Percentiles rank a stretch among this genome's conserved stretches.
Evolutionary conservation across 106 monocot species (phyloP).

Genomic region (Triglochin maritima): DNA sequence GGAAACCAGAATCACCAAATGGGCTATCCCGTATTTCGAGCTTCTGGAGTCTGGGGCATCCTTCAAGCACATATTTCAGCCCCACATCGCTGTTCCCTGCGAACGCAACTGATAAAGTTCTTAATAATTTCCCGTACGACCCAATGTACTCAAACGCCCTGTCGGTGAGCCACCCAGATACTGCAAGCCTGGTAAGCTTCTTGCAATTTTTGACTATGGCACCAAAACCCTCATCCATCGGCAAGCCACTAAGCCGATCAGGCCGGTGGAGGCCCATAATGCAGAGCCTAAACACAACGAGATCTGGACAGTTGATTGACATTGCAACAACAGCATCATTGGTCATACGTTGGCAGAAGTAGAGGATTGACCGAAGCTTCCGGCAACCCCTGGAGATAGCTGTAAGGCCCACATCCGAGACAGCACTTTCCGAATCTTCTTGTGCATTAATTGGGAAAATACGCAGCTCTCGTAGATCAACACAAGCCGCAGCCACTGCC

Average conservation of each 20-base stretch:
- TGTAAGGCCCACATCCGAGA: constrained; percentile 56
- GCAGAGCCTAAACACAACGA: constrained; percentile 68
- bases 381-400: constrained; percentile 72
- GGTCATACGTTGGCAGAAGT: constrained; percentile 79
- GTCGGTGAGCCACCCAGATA: constrained; percentile 77
- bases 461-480: constrained; percentile 44
- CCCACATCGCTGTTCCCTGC: constrained; percentile 59
- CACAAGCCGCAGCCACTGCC: constrained; percentile 56
- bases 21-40: constrained; percentile 88
- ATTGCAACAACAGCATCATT: constrained; percentile 67
- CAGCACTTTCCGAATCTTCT: constrained; percentile 41
- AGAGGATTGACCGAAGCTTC: constrained; percentile 69
- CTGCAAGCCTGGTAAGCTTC: constrained; percentile 68
- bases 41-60: constrained; percentile 64
- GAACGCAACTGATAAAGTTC: constrained; percentile 84
- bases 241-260: constrained; percentile 43
- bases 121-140: constrained; percentile 56
- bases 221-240: constrained; percentile 88
- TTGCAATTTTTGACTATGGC: constrained; percentile 83
- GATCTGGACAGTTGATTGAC: constrained; percentile 72
- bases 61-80: constrained; percentile 60
- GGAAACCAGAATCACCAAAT: constrained; percentile 51
- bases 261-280: constrained; percentile 71
- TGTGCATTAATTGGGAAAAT: constrained; percentile 37
- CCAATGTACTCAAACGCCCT: constrained; percentile 70